Conservation (phyloP, 768 basidiomycete genomes). For the Auricularia sp. region DNA sequence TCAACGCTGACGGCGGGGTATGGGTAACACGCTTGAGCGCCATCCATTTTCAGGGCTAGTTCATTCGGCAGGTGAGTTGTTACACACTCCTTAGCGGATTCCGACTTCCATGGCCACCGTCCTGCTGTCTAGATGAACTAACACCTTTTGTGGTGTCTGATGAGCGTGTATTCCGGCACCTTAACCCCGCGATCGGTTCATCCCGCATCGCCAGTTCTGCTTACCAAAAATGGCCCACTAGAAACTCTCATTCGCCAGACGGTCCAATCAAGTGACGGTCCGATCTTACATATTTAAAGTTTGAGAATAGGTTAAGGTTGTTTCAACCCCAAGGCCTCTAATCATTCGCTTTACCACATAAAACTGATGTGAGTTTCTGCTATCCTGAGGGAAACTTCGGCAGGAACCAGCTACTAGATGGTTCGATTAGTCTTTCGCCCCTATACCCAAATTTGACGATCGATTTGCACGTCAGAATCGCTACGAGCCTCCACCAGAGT, state of each 20-base stretch:
- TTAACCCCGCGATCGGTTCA: conserved; percentile 67
- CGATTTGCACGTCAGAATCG: conserved; percentile 95
- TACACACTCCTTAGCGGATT: too few species aligned
- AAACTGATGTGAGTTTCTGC: conserved; percentile 50
- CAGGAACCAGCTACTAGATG: conserved; percentile 90
- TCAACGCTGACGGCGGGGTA: too few species aligned
- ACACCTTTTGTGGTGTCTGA: too few species aligned
- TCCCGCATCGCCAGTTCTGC: conserved; percentile 65
- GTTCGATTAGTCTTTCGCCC: conserved; percentile 95
- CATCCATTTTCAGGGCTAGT: too few species aligned
- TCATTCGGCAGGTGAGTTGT: too few species aligned
- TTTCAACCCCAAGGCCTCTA: conserved; percentile 85
- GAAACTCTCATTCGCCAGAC: conserved; percentile 41
- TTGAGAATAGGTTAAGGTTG: conserved; percentile 79
- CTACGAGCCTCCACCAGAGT: conserved; percentile 94
- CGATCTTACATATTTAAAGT: conserved; percentile 57
- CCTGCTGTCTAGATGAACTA: too few species aligned
- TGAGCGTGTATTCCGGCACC: conserved; percentile 56
- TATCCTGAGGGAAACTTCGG: conserved; percentile 80
- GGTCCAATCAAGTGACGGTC: conserved; percentile 36
- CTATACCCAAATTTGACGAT: conserved; percentile 93
- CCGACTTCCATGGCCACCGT: too few species aligned
- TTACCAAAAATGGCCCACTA: conserved; percentile 69
- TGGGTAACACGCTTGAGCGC: too few species aligned
- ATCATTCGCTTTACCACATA: conserved; percentile 76